These are phyloP conservation scores for Dalechampia spathulata DNA, from an alignment of 441 rosid species.

Conservation along the genomic window DNA sequence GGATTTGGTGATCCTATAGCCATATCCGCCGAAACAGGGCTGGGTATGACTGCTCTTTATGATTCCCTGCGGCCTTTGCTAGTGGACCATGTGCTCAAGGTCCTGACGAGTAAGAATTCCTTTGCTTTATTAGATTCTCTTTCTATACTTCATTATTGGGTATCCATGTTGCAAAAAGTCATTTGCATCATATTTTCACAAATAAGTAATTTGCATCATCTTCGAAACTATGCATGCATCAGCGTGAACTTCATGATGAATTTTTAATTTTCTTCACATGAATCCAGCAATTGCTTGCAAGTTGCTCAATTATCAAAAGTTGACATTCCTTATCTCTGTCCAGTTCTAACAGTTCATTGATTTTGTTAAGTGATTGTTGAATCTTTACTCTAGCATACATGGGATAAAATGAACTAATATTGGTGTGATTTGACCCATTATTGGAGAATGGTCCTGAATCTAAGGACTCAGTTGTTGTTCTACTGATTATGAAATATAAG, in stretches of 20 bases:
- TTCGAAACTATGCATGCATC: neutral
- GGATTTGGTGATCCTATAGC: constrained; percentile 93
- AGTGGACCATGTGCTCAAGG: constrained; percentile 51
- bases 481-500: too few relatives aligned
- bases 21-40: constrained; percentile 93
- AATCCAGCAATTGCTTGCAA: neutral
- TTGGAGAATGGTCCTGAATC: too few relatives aligned
- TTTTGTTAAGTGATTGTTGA: too few relatives aligned
- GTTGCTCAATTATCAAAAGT: neutral
- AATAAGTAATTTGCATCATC: neutral
- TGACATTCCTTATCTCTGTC: too few relatives aligned
- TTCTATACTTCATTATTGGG: neutral
- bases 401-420: too few relatives aligned
- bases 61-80: constrained; percentile 62
- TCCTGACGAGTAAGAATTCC: constrained; percentile 43
- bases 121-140: neutral
- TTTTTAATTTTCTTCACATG: neutral
- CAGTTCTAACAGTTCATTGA: too few relatives aligned
- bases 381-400: too few relatives aligned
- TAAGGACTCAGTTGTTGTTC: too few relatives aligned
- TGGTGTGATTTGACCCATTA: too few relatives aligned
- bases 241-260: neutral
- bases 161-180: neutral
- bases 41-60: constrained; percentile 79
- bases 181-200: neutral